phyloP scores from a whole-genome alignment of 768 basidiomycete species.

The Candolleomyces eurysporus region DNA sequence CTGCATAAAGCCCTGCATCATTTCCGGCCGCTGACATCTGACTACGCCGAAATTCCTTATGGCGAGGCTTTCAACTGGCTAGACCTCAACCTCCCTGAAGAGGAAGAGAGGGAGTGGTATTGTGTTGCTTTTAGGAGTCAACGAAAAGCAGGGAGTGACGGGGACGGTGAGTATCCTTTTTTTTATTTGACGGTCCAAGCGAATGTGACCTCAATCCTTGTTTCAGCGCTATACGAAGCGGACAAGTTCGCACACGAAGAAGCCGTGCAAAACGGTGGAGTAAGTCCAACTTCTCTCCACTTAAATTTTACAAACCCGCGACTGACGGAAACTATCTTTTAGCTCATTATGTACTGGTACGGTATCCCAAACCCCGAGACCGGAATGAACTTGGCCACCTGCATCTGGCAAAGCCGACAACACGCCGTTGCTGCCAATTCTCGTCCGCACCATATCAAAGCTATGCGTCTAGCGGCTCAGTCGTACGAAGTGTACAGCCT shows the following conservation, averaged over 20 bases:
- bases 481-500: slow-evolving; percentile 80
- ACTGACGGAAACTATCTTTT: slow-evolving; percentile 3
- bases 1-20: slow-evolving; percentile 83
- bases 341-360: slow-evolving; percentile 94
- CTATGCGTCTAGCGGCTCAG: slow-evolving; percentile 74
- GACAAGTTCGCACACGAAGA: slow-evolving; percentile 91
- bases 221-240: slow-evolving; percentile 75
- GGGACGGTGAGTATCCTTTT: slow-evolving; percentile 46
- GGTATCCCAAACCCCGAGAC: slow-evolving; percentile 75
- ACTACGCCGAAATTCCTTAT: slow-evolving; percentile 69
- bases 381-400: slow-evolving; percentile 89
- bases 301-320: no score
- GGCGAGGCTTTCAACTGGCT: slow-evolving; percentile 86
- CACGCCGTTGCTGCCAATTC: slow-evolving; percentile 81
- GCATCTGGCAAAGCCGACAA: slow-evolving; percentile 89
- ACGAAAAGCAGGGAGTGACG: slow-evolving; percentile 69
- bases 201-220: slow-evolving; percentile 7
- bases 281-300: slow-evolving; percentile 32
- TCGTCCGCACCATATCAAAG: slow-evolving; percentile 76
- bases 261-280: slow-evolving; percentile 83
- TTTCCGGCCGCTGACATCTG: slow-evolving; percentile 57
- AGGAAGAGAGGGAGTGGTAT: slow-evolving; percentile 87
- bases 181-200: not conserved
- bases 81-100: slow-evolving; percentile 60
- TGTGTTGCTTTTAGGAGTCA: slow-evolving; percentile 86